Evolutionary conservation across 2,329 filamentous ascomycete species (phyloP).

Genomic region (Zymoseptoria ardabiliae): DNA sequence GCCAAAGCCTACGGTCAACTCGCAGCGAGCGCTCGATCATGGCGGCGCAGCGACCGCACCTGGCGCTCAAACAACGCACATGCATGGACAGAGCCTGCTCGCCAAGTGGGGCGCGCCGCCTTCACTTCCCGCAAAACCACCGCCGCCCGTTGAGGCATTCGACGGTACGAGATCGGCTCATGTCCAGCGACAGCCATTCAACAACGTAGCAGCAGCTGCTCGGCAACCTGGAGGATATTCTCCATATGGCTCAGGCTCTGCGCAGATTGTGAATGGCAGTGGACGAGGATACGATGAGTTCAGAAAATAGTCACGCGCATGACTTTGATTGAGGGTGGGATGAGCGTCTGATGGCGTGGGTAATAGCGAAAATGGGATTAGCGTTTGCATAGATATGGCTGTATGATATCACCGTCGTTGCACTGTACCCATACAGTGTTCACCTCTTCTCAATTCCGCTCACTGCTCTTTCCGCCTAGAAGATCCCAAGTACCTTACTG

Average conservation of each 20-base stretch:
- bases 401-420: background rate
- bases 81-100: conserved; percentile 39
- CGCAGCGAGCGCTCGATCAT: conserved; percentile 2
- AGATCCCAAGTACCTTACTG: too few species aligned
- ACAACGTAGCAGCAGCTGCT: conserved; percentile 12
- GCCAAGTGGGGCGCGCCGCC: conserved; percentile 51
- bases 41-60: conserved; percentile 6
- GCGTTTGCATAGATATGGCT: background rate
- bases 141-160: conserved; percentile 35
- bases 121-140: conserved; percentile 49
- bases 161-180: conserved; percentile 14
- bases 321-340: background rate
- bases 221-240: conserved; percentile 8
- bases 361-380: background rate
- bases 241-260: background rate
- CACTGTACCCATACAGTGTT: background rate
- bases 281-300: background rate
- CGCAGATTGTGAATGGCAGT: background rate
- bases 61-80: conserved; percentile 14
- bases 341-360: background rate
- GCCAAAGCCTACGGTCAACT: conserved; percentile 20
- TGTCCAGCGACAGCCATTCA: conserved; percentile 16
- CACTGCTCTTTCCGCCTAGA: too few species aligned
- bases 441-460: too few species aligned
- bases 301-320: background rate